These are phyloP conservation scores for Lathyrus oleraceus DNA, from an alignment of 306 rosid species.

Conservation along the genomic window DNA sequence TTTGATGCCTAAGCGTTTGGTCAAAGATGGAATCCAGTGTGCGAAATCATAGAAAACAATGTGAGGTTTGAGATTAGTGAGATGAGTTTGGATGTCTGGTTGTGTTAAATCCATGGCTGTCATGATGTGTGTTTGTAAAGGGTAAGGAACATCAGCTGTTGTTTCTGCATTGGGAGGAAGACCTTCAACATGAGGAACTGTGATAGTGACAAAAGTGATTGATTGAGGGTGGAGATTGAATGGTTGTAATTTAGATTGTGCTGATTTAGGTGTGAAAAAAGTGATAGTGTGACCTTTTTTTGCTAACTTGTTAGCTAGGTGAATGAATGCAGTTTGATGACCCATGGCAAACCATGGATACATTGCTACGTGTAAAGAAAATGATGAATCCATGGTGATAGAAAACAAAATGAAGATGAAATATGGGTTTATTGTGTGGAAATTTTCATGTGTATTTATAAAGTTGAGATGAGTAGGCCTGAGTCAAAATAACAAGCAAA, in stretches of 20 bases:
- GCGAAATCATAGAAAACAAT: conserved; percentile 45
- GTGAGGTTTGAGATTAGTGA: conserved; percentile 36
- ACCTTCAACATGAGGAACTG: conserved; percentile 36
- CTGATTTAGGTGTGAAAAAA: conserved; percentile 27
- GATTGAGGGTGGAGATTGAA: conserved; percentile 33
- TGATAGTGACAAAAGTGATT: conserved; percentile 34
- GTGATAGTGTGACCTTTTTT: conserved; percentile 38
- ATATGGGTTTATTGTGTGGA: no score
- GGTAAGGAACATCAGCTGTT: conserved; percentile 38
- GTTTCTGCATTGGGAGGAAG: conserved; percentile 43
- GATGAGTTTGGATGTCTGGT: conserved; percentile 12
- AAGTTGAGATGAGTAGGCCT: no score
- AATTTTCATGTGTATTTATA: no score
- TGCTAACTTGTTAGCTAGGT: conserved; percentile 43
- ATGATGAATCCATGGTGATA: conserved; percentile 27
- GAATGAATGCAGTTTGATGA: conserved; percentile 34
- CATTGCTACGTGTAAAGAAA: conserved; percentile 34
- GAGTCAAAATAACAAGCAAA: no score
- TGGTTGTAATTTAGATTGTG: conserved; percentile 30
- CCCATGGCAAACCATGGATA: conserved; percentile 42
- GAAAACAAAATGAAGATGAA: no score
- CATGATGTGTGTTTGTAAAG: conserved; percentile 27
- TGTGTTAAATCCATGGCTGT: conserved; percentile 44
- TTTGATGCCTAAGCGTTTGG: conserved; percentile 26
- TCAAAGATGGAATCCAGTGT: conserved; percentile 38